Conservation (phyloP, 2,329 filamentous ascomycete genomes). For the Cladosporium austrohemisphaericum region DNA sequence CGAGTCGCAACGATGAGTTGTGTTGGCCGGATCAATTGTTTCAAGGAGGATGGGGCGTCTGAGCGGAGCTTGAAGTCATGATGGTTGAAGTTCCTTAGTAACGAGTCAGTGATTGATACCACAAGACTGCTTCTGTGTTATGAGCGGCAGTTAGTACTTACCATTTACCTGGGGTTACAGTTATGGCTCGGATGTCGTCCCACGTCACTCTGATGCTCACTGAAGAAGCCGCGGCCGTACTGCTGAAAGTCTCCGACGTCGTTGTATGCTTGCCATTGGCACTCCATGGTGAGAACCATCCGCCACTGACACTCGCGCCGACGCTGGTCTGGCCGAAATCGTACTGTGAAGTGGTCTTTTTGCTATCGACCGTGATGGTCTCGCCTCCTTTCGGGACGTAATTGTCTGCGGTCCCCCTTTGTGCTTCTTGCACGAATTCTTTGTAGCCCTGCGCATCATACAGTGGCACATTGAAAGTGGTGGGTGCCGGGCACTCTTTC, state of each 20-base stretch:
- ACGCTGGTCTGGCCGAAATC: background rate
- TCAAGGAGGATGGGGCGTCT: background rate
- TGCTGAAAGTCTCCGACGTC: background rate
- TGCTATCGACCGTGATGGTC: background rate
- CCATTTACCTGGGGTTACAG: background rate
- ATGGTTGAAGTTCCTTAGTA: background rate
- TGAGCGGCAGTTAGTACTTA: background rate
- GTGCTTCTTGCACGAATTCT: background rate
- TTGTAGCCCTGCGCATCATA: background rate
- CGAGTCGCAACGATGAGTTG: background rate
- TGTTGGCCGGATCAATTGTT: background rate
- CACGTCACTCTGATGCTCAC: background rate
- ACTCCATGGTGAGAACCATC: conserved; percentile 1
- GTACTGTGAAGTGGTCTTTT: background rate
- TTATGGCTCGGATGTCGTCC: background rate
- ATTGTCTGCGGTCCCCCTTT: background rate
- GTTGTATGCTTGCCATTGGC: background rate
- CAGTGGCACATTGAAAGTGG: background rate
- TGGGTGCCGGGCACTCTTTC: background rate
- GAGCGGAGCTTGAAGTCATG: background rate
- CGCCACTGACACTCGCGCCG: background rate
- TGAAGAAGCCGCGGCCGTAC: background rate
- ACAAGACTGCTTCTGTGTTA: background rate
- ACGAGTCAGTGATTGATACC: background rate
- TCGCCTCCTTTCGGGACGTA: background rate